phyloP scores from a whole-genome alignment of 176 grass and related monocot species.

The Cenchrus americanus region DNA sequence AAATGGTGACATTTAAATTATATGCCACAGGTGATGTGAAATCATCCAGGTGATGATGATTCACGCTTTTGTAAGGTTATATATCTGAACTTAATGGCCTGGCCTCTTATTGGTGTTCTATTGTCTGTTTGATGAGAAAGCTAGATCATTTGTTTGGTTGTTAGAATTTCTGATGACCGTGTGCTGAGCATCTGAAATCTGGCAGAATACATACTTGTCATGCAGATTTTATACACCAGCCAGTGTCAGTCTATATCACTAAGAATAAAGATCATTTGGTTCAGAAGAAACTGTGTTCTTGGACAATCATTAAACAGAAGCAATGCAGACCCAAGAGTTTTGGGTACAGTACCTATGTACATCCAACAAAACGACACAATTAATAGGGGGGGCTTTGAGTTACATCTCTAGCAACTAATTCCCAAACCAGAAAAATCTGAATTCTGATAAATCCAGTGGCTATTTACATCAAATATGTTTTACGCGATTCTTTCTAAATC shows the following conservation, averaged over 20 bases:
- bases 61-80: background rate
- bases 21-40: background rate
- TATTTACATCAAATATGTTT: background rate
- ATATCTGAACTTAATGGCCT: background rate
- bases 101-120: background rate
- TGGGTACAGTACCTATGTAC: background rate
- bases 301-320: slow-evolving; percentile 1
- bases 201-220: background rate
- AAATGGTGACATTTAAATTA: background rate
- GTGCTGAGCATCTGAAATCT: background rate
- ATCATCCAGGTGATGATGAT: background rate
- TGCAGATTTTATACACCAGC: background rate
- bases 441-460: background rate
- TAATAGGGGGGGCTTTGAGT: background rate
- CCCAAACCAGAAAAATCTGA: slow-evolving; percentile 20
- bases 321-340: background rate
- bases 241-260: background rate
- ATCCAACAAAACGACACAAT: background rate
- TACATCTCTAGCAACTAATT: slow-evolving; percentile 10
- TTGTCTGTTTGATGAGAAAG: background rate
- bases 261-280: background rate
- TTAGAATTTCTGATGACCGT: background rate
- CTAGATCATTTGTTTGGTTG: background rate
- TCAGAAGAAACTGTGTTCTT: background rate
- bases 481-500: background rate